Conservation (phyloP, 306 rosid genomes). For the Fragaria iinumae region DNA sequence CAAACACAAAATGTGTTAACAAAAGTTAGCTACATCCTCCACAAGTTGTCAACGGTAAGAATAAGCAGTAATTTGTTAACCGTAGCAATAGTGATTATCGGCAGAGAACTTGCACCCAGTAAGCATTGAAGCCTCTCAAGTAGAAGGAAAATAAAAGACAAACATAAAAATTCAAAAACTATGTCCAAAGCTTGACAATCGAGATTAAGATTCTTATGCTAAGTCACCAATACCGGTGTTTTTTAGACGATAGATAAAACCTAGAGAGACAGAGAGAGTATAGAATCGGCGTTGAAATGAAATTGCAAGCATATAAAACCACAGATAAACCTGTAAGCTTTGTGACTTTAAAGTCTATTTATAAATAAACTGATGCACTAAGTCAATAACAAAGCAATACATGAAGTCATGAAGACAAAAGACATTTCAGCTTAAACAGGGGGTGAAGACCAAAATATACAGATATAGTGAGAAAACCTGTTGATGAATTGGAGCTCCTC, state of each 20-base stretch:
- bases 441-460: neutral
- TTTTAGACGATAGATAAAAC: neutral
- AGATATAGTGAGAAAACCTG: constrained; percentile 43
- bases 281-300: neutral
- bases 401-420: constrained; percentile 2
- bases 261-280: neutral
- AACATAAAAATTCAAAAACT: too few species aligned
- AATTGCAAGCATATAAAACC: neutral
- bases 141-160: too few species aligned
- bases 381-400: neutral
- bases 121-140: too few species aligned
- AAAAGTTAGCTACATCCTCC: neutral
- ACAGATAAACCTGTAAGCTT: neutral
- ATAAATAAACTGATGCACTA: neutral
- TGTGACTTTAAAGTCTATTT: neutral
- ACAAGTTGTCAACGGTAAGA: neutral
- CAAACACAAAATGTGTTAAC: neutral
- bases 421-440: neutral
- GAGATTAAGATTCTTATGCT: too few species aligned
- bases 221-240: neutral
- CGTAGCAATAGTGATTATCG: too few species aligned
- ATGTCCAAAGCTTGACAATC: too few species aligned
- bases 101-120: too few species aligned
- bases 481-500: constrained; percentile 85
- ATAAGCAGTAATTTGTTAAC: too few species aligned